Evolutionary conservation across 441 rosid genomes (phyloP), one percentile per base, ranked within the genome.

Genomic region (Populus hybrid): DNA sequence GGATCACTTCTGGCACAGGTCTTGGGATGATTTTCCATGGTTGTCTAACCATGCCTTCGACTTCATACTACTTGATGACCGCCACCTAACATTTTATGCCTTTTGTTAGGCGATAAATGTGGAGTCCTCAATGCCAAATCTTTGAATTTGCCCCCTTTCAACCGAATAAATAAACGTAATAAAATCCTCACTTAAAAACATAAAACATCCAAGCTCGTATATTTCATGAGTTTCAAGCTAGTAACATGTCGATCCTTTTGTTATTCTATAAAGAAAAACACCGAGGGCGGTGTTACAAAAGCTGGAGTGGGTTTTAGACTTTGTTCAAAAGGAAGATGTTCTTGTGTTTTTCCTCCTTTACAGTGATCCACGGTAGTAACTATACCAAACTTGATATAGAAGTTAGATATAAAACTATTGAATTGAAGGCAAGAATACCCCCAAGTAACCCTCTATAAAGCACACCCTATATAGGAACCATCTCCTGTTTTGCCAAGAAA

Each of bases 371-470:
- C 42, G 46, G n/a, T 12, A 28, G 32, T 30, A 21, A 18, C 24
- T 54, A 83, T 84, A 74, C 86, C 84, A 81, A 78, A 46, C 87
- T 81, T 83, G 78, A 82, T 57, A 42, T 16, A 71, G 79, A 85
- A 86, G 86, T 26, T 78, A 80, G 71, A 79, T 46, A 46, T 46
- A 50, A 64, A 76, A 66, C 69, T 74, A 73, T 80, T 36, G 66
- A 40, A 18, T 34, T 40, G 66, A 59, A 64, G 36, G 9, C 77
- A 74, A 38, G 70, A 61, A 40, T 70, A 70, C 42, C 10, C 36
- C 10, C 36, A 57, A 23, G 36, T 68, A 76, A 61, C 38, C 77
- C 38, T 76, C 8, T 77, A 57, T 9, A 67, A 12, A 54, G 42
- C 50, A 46, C 21, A 74, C 61, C 59, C 36, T 40, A n/a, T 40